These are phyloP conservation scores for Epichloe elymi DNA, from an alignment of 2,329 filamentous ascomycete species.

Conservation along the genomic window DNA sequence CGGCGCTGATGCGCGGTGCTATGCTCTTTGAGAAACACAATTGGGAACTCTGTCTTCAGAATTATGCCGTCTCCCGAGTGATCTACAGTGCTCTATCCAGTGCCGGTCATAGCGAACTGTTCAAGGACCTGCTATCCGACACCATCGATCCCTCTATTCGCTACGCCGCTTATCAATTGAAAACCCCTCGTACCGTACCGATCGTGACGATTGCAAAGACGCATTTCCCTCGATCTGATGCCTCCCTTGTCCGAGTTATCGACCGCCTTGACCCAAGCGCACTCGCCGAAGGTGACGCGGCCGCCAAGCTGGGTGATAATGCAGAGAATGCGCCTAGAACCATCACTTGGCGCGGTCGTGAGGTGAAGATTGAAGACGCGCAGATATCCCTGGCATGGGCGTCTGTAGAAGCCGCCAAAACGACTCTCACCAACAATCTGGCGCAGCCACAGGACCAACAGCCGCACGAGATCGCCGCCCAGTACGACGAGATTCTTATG, in stretches of 20 bases:
- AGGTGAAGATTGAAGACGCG: conserved; percentile 83
- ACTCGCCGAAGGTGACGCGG: conserved; percentile 40
- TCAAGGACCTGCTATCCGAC: conserved; percentile 72
- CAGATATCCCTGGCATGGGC: conserved; percentile 77
- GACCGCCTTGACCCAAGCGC: conserved; percentile 57
- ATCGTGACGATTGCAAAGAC: conserved; percentile 67
- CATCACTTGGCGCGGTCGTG: conserved; percentile 74
- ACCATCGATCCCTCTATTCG: conserved; percentile 88
- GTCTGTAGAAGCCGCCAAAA: conserved; percentile 45
- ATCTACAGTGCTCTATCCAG: conserved; percentile 68
- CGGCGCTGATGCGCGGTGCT: conserved; percentile 60
- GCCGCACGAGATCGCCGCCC: conserved; percentile 60
- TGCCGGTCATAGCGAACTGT: conserved; percentile 52
- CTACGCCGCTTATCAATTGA: conserved; percentile 86
- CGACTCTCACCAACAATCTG: conserved; percentile 34
- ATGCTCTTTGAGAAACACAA: conserved; percentile 75
- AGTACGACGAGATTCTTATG: conserved; percentile 83
- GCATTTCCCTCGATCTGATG: conserved; percentile 57
- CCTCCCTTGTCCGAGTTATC: conserved; percentile 50
- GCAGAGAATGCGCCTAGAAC: conserved; percentile 52
- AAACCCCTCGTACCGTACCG: conserved; percentile 73
- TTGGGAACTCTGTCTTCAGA: conserved; percentile 67
- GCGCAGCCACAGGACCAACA: conserved; percentile 28
- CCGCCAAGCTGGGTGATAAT: conserved; percentile 34
- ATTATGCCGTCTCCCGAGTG: conserved; percentile 64